Percentiles rank a stretch among this genome's conserved stretches.
Evolutionary conservation across 768 basidiomycete genomes (phyloP).

Genomic region (Suillus plorans): DNA sequence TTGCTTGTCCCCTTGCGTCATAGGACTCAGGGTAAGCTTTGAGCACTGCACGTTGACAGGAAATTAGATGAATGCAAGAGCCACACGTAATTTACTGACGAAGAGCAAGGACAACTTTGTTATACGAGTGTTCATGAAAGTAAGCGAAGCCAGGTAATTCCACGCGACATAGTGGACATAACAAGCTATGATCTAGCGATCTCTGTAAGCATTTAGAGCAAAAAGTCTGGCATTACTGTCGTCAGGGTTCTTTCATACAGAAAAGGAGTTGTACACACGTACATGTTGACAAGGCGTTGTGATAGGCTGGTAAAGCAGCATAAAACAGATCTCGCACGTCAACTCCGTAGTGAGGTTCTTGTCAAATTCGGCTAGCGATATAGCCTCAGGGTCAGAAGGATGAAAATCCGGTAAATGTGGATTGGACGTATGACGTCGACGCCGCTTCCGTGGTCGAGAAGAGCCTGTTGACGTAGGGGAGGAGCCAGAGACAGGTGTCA

Average conservation of each 20-base stretch:
- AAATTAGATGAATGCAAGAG: constrained; percentile 9
- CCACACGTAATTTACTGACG: constrained; percentile 42
- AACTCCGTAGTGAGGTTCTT: constrained; percentile 68
- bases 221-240: constrained; percentile 63
- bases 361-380: constrained; percentile 43
- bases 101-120: constrained; percentile 69
- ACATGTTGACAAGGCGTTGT: constrained; percentile 97
- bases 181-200: constrained; percentile 78
- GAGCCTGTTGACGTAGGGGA: constrained; percentile 3
- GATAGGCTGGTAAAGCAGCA: constrained; percentile 78
- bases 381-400: constrained; percentile 19
- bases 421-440: constrained; percentile 25
- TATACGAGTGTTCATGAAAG: constrained; percentile 78
- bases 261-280: constrained; percentile 30
- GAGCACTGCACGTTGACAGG: constrained; percentile 45
- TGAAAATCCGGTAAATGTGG: constrained; percentile 31
- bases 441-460: constrained; percentile 27
- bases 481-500: constrained; percentile 23
- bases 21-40: constrained; percentile 68
- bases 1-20: constrained; percentile 58
- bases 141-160: constrained; percentile 72
- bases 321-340: constrained; percentile 90
- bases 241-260: constrained; percentile 5
- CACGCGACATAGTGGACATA: constrained; percentile 87
- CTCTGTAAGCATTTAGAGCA: constrained; percentile 88